Base-by-base conservation (phyloP, 2,329 filamentous ascomycete genomes). In the Botrytis paeoniae region DNA sequence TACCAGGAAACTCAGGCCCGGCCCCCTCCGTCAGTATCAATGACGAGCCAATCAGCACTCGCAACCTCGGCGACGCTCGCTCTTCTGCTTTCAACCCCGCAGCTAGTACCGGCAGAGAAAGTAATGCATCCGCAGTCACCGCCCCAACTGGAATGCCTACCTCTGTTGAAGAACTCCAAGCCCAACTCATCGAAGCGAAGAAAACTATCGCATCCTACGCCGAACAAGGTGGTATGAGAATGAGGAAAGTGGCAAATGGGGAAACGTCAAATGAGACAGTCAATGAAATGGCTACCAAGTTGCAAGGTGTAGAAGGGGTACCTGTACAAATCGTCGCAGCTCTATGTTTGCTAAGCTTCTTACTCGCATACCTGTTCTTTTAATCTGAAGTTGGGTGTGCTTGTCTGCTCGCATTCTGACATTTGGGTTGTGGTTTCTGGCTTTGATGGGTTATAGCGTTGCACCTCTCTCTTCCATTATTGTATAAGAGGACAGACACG, bases 331-430 rank as follows among this genome's bases (percentile, higher is more conserved):
- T 95, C 75, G 93, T 93, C 62, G 95, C 96, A 35, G 85, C 89
- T 35, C 85, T 99, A 61, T 98, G 95, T 81, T 85, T 99, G 79
- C 79, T 97, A 76, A 95, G 93, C 85, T 99, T 99, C 85, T 84
- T 99, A 80, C 88, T 98, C 78, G 96, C 94, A 72, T 99, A 98
- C 84, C 89, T 98, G 83, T 94, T 99, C 86, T 99, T 99, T 84
- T 99, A 90, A 86, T 63, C 41, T n/a, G 43, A 63, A n/a, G 54
- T 29, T 63, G 68, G 68, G 37, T 41, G 6, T 41, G 65, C 68
- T 39, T 43, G 37, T 39, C 72, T n/a, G 25, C 66, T 51, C 32
- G n/a, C 48, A 62, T 62, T 45, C n/a, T 35, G 57, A 37, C 35
- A 43, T 68, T 37, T 54, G 63, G 59, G 51, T 68, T 68, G 48